Evolutionary conservation across 202 grass and related monocot species (phyloP).

Genomic region (Zoysia matrella): DNA sequence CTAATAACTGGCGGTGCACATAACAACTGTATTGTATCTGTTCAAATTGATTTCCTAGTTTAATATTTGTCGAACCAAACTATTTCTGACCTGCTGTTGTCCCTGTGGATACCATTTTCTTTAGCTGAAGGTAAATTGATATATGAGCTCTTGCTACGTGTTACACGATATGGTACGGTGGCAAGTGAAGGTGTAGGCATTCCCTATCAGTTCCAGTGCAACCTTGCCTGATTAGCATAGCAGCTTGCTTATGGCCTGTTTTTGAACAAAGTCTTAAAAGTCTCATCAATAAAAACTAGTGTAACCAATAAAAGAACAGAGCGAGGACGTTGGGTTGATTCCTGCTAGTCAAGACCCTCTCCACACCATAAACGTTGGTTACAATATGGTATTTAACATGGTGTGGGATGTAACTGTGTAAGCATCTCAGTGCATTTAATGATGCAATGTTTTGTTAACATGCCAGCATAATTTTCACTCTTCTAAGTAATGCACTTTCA

Average conservation of each 20-base stretch:
- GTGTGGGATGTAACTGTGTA: constrained; percentile 1
- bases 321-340: background rate
- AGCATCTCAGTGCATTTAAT: background rate
- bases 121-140: background rate
- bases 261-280: too few species aligned
- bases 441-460: constrained; percentile 6
- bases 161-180: too few species aligned
- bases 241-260: background rate
- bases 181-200: background rate
- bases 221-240: background rate
- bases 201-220: background rate
- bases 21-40: background rate
- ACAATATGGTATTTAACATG: constrained; percentile 17
- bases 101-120: background rate
- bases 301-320: background rate
- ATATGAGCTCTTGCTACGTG: background rate
- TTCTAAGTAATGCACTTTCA: constrained; percentile 15
- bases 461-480: background rate
- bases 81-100: background rate
- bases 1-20: too few species aligned
- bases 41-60: constrained; percentile 3
- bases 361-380: background rate
- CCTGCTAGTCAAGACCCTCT: background rate
- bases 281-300: too few species aligned
- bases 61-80: background rate